Evolutionary conservation across 129 eudicot species (phyloP).

Genomic region (Arctium lappa): DNA sequence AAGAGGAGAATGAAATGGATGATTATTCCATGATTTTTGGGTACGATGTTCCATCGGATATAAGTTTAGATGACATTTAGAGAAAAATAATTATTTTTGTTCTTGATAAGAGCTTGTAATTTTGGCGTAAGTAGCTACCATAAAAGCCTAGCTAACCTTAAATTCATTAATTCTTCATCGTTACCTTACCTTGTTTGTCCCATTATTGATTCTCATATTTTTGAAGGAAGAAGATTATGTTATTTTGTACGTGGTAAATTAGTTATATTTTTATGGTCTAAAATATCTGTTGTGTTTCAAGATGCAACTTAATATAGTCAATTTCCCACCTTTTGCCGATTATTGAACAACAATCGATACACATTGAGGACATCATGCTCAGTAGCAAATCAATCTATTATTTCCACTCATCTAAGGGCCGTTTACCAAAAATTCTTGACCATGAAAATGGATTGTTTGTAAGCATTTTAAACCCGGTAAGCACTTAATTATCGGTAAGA

Average conservation of each 20-base stretch:
- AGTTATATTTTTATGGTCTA: neutral
- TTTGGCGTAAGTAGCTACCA: conserved; percentile 12
- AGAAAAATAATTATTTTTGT: conserved; percentile 4
- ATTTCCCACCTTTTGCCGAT: too few species aligned
- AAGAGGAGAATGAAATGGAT: conserved; percentile 54
- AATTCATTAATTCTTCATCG: conserved; percentile 5
- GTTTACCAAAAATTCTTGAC: too few species aligned
- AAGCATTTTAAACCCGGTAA: too few species aligned
- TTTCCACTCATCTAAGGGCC: too few species aligned
- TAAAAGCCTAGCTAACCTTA: neutral
- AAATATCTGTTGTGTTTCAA: too few species aligned
- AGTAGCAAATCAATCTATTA: too few species aligned
- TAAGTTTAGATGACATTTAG: conserved; percentile 56
- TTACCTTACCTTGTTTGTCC: neutral
- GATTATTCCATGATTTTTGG: conserved; percentile 89
- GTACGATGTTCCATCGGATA: conserved; percentile 69
- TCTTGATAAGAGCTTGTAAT: neutral
- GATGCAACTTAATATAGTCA: too few species aligned
- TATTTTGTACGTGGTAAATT: neutral
- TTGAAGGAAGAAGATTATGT: neutral
- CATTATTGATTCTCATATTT: neutral
- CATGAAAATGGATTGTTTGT: too few species aligned
- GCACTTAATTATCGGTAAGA: too few species aligned
- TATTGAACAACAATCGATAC: too few species aligned
- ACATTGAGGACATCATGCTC: too few species aligned